phyloP scores from a whole-genome alignment of 176 grass and related monocot genomes.

The Bonia amplexicaulis region DNA sequence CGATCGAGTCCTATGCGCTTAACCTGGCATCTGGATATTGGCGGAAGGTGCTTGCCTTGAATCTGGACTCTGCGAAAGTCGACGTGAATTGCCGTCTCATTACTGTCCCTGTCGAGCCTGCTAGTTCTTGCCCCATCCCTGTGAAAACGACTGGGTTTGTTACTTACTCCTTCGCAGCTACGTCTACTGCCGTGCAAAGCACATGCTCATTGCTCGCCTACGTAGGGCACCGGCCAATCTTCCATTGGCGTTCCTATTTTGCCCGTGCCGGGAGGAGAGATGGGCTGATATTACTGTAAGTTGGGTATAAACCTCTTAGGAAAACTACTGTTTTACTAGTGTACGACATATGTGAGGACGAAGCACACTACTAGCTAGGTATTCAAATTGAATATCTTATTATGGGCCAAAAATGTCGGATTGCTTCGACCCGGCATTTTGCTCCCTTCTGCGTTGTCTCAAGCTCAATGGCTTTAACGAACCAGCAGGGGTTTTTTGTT shows the following conservation, averaged over 20 bases:
- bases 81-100: neutral
- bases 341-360: neutral
- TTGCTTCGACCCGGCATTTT: too few relatives aligned
- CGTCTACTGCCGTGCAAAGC: neutral
- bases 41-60: neutral
- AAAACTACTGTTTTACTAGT: neutral
- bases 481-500: too few relatives aligned
- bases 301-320: neutral
- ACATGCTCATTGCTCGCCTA: neutral
- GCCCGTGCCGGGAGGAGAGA: neutral
- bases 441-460: too few relatives aligned
- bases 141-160: neutral
- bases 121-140: neutral
- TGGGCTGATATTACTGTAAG: neutral
- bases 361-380: too few relatives aligned
- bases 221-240: neutral
- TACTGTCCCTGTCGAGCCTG: neutral
- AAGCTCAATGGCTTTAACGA: too few relatives aligned
- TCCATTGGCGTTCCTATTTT: neutral
- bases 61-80: neutral
- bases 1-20: neutral
- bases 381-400: neutral
- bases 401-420: too few relatives aligned
- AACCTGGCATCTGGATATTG: conserved; percentile 9
- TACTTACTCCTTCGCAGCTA: neutral